Evolutionary conservation across 345 rosid genomes (phyloP), one percentile per base, ranked within the genome.

Genomic region (Boechera retrofracta): DNA sequence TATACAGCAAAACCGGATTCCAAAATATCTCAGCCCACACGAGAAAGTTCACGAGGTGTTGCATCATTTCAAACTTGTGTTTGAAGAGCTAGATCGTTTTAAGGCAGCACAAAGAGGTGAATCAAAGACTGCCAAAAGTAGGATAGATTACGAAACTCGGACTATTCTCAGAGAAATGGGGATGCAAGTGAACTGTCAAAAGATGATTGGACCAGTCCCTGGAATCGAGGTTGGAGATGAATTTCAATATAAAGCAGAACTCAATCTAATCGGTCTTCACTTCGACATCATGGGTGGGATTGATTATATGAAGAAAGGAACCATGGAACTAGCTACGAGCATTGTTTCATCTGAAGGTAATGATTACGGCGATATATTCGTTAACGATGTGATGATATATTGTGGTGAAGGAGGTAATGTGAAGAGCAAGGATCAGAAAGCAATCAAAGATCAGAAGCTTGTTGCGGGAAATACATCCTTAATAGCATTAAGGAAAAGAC

Each of bases 201-300:
- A 77, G 41, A 85, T 79, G 66, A 75, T 92, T 60, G 98, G 98
- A 71, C 7, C 83, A 42, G 88, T 94, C 62, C 97, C 95, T 0
- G 97, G 98, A n/a, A 89, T 90, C 68, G 89, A 87, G 74, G 80
- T 89, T 66, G 98, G 98, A 49, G 97, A 92, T 65, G 86, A 84
- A 69, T 92, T 92, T 78, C 97, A 85, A 18, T 92, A 81, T 58
- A 84, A 92, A 55, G 66, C 86, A 6, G 95, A 89, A 83, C 93
- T 94, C 36, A 83, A 78, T 72, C 74, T 92, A 26, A 73, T 94
- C 63, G 95, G 97, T 71, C 91, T 92, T 24, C 98, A 94, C 80
- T 92, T 87, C 13, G 80, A n/a, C 41, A 75, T 71, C 36, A 88
- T 83, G 70, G 85, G 86, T 45, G 97, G 98, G 72, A 94, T 94